phyloP scores from a whole-genome alignment of 2,329 filamentous ascomycete genomes.

The Penicillium sp. region DNA sequence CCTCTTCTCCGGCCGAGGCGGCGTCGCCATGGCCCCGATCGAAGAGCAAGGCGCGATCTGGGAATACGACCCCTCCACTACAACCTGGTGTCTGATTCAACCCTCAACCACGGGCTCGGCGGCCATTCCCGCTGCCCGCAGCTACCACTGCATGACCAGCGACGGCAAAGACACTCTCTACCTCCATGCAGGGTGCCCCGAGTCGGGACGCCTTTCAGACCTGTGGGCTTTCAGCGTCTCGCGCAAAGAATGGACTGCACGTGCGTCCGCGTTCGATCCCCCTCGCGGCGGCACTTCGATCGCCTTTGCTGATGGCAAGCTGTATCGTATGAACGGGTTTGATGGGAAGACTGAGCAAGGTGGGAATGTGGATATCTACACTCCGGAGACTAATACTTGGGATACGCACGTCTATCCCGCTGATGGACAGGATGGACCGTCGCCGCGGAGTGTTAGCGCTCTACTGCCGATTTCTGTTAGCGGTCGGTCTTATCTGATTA shows the following conservation, averaged over 20 bases:
- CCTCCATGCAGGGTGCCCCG: conserved; percentile 74
- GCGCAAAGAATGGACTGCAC: conserved; percentile 65
- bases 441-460: conserved; percentile 52
- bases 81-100: conserved; percentile 65
- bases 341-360: conserved; percentile 71
- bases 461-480: conserved; percentile 45
- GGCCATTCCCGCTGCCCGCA: conserved; percentile 64
- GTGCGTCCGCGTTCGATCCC: conserved; percentile 67
- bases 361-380: conserved; percentile 67
- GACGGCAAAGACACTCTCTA: conserved; percentile 69
- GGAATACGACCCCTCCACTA: conserved; percentile 68
- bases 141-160: conserved; percentile 66
- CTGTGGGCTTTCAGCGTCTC: conserved; percentile 76
- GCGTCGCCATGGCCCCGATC: conserved; percentile 67
- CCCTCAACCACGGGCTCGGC: conserved; percentile 46
- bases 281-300: conserved; percentile 69
- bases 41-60: conserved; percentile 75
- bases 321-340: conserved; percentile 81
- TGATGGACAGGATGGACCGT: conserved; percentile 50
- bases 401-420: conserved; percentile 29
- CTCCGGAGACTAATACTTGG: conserved; percentile 45
- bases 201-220: conserved; percentile 65
- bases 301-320: conserved; percentile 60
- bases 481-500: conserved; percentile 46
- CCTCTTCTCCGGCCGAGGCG: conserved; percentile 77